A percentile compares a stretch with the other conserved stretches of the same genome.
These are phyloP conservation scores for Teratosphaeria viscida DNA, from an alignment of 2,329 filamentous ascomycete genomes.

Conservation along the genomic window DNA sequence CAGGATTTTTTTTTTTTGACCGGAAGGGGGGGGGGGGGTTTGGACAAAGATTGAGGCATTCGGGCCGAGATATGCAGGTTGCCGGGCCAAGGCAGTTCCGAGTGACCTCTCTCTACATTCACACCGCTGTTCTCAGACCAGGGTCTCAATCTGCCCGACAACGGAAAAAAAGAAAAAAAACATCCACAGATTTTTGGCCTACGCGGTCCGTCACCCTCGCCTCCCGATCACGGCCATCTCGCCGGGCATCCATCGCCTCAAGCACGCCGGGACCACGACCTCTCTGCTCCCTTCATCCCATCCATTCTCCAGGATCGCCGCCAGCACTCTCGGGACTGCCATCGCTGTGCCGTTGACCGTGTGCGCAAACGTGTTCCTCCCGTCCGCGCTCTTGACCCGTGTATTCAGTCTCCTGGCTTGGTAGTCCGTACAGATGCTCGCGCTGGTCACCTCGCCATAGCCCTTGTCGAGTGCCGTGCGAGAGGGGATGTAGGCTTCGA, in stretches of 20 bases:
- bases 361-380: slow-evolving; percentile 63
- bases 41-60: not conserved
- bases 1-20: too few relatives aligned
- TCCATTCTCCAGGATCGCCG: slow-evolving; percentile 80
- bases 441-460: slow-evolving; percentile 89
- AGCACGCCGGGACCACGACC: slow-evolving; percentile 66
- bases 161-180: too few relatives aligned
- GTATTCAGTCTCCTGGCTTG: slow-evolving; percentile 77
- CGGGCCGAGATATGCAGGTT: not conserved
- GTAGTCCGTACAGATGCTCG: slow-evolving; percentile 90
- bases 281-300: slow-evolving; percentile 62
- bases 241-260: slow-evolving; percentile 66
- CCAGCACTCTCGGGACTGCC: slow-evolving; percentile 79
- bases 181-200: not conserved
- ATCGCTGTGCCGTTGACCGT: slow-evolving; percentile 92
- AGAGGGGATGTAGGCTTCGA: slow-evolving; percentile 89
- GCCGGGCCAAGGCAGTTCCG: not conserved
- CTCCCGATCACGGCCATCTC: slow-evolving; percentile 6
- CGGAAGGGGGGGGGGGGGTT: too few relatives aligned
- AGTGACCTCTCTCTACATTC: not conserved
- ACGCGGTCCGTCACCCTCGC: not conserved
- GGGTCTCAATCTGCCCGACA: not conserved
- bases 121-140: not conserved
- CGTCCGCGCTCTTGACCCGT: slow-evolving; percentile 45
- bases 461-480: slow-evolving; percentile 55